These are phyloP conservation scores for Sarocladiaceae sp. DNA, from an alignment of 2,329 filamentous ascomycete species.

Conservation along the genomic window DNA sequence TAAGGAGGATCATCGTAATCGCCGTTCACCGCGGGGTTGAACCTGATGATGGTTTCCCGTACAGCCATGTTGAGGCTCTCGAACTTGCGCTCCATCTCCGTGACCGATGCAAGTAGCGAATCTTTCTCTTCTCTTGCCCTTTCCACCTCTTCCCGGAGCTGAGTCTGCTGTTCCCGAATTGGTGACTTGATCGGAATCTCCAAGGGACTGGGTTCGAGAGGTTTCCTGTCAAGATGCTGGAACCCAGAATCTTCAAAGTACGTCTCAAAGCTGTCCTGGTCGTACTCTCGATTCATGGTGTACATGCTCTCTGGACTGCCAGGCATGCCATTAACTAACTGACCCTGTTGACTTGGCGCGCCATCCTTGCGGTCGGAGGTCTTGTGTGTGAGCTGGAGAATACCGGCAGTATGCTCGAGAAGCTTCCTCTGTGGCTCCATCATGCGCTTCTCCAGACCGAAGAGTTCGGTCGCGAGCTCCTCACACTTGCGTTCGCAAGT, in stretches of 20 bases:
- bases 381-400: constrained; percentile 84
- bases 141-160: constrained; percentile 42
- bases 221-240: constrained; percentile 53
- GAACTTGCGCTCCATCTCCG: constrained; percentile 58
- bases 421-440: constrained; percentile 70
- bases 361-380: constrained; percentile 53
- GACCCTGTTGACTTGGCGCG: constrained; percentile 27
- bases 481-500: constrained; percentile 77
- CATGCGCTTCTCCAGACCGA: constrained; percentile 68
- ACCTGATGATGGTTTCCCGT: constrained; percentile 58
- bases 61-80: constrained; percentile 62
- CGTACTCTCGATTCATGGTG: constrained; percentile 61
- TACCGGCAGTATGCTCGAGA: constrained; percentile 84
- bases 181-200: constrained; percentile 55
- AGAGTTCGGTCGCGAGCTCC: constrained; percentile 73
- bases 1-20: constrained; percentile 39
- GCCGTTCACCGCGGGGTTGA: constrained; percentile 49
- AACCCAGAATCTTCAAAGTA: constrained; percentile 31
- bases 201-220: constrained; percentile 24
- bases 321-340: constrained; percentile 52
- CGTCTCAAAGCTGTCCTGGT: constrained; percentile 66
- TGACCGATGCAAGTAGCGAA: constrained; percentile 39
- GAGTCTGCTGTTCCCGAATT: constrained; percentile 45
- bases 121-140: constrained; percentile 40
- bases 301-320: constrained; percentile 74